Percentiles rank a stretch among this genome's conserved stretches.
Conservation (phyloP, 2,329 filamentous ascomycete species). For the Fusarium proliferatum region DNA sequence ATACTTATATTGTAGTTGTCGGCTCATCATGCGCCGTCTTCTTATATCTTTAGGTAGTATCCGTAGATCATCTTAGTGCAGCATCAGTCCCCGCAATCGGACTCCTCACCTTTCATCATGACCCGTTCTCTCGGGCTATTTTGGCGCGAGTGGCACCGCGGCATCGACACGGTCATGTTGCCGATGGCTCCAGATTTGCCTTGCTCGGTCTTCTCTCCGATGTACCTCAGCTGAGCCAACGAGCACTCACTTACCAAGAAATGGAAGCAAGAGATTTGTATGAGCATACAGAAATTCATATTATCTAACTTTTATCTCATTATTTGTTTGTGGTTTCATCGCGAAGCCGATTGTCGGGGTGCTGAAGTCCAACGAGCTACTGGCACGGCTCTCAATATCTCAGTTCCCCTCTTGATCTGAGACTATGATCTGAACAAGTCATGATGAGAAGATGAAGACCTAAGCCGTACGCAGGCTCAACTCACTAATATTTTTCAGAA, state of each 20-base stretch:
- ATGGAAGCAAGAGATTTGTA: neutral
- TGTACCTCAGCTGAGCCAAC: neutral
- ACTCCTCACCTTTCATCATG: constrained; percentile 26
- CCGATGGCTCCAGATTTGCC: neutral
- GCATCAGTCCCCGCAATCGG: constrained; percentile 30
- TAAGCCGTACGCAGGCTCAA: accelerated
- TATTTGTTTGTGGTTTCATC: accelerated
- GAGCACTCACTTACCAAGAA: neutral
- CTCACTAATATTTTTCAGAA: accelerated
- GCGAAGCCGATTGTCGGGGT: neutral
- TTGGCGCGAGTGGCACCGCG: constrained; percentile 22
- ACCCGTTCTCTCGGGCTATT: constrained; percentile 15
- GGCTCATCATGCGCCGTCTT: neutral
- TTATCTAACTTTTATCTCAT: neutral
- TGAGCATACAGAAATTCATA: neutral
- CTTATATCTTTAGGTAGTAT: neutral
- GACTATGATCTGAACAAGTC: neutral
- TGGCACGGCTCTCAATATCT: neutral
- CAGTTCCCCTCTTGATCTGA: neutral
- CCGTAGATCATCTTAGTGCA: neutral
- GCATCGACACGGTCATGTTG: constrained; percentile 7
- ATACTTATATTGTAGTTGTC: neutral
- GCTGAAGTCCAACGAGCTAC: neutral
- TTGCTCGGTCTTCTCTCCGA: constrained; percentile 24
- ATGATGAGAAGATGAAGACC: too few relatives aligned